These are phyloP conservation scores for Casuarina glauca DNA, from an alignment of 306 rosid genomes.

Conservation along the genomic window DNA sequence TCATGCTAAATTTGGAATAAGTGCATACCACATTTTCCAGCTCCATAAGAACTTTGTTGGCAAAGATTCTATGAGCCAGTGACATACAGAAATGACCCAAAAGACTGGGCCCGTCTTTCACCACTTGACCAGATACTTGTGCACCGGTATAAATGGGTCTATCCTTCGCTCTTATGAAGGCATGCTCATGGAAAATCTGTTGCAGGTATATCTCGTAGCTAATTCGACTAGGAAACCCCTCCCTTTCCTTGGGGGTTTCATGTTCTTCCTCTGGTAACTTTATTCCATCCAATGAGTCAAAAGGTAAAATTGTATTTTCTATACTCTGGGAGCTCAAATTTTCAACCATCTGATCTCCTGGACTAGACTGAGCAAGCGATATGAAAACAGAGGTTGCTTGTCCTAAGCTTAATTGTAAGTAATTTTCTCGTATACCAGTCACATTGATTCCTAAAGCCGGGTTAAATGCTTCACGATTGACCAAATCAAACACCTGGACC, in stretches of 20 bases:
- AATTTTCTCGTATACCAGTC: constrained; percentile 87
- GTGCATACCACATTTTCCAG: constrained; percentile 79
- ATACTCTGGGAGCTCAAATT: constrained; percentile 37
- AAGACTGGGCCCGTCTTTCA: constrained; percentile 71
- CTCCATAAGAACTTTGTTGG: constrained; percentile 77
- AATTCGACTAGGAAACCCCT: constrained; percentile 49
- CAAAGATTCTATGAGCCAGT: constrained; percentile 78
- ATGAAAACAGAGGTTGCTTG: constrained; percentile 76
- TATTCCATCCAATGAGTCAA: constrained; percentile 74
- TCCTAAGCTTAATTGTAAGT: constrained; percentile 72
- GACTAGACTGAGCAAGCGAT: constrained; percentile 62
- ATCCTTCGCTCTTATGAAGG: constrained; percentile 63
- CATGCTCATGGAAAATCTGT: constrained; percentile 78
- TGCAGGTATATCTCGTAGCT: constrained; percentile 84
- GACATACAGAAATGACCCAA: constrained; percentile 89
- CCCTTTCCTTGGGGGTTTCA: constrained; percentile 41
- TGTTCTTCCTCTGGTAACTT: constrained; percentile 52
- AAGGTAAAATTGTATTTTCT: constrained; percentile 62
- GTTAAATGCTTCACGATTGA: constrained; percentile 86
- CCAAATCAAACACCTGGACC: constrained; percentile 81
- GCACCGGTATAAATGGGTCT: constrained; percentile 42
- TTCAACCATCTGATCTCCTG: constrained; percentile 48
- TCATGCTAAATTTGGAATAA: neutral
- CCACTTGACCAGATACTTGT: constrained; percentile 45
- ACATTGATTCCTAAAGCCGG: constrained; percentile 70